phyloP scores from a whole-genome alignment of 2,329 filamentous ascomycete genomes.

The Calonectria pteridis region DNA sequence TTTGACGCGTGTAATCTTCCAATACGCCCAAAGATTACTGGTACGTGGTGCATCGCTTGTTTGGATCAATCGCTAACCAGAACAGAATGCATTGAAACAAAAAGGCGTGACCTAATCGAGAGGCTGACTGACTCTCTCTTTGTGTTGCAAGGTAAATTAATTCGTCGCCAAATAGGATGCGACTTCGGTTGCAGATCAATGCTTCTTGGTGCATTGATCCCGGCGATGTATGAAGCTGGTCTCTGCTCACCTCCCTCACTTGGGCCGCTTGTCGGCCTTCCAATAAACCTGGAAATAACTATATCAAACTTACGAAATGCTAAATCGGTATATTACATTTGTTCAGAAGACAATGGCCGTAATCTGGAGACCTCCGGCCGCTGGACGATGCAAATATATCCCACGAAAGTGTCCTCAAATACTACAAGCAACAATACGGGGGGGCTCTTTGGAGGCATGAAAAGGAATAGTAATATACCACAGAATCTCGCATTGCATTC shows the following conservation, averaged over 20 bases:
- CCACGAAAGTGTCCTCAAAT: not conserved
- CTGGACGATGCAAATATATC: not conserved
- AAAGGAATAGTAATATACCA: not conserved
- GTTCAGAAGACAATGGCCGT: not conserved
- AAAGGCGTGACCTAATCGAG: not conserved
- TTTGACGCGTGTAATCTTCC: not conserved
- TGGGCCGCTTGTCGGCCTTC: no score
- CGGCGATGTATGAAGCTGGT: not conserved
- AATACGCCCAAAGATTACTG: not conserved
- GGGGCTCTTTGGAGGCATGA: not conserved
- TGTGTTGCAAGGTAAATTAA: not conserved
- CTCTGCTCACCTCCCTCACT: no score
- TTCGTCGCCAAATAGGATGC: not conserved
- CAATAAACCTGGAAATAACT: not conserved
- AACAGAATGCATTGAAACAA: not conserved
- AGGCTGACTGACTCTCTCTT: not conserved
- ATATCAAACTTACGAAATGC: not conserved
- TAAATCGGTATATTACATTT: not conserved
- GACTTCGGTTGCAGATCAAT: not conserved
- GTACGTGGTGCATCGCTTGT: not conserved
- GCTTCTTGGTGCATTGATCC: not conserved
- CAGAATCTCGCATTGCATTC: not conserved
- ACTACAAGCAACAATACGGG: rapidly evolving
- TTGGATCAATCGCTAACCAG: not conserved
- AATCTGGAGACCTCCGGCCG: no score